Percentiles rank a stretch among this genome's conserved stretches.
Evolutionary conservation across 2,329 filamentous ascomycete genomes (phyloP).

Genomic region (Colletotrichum musicola): DNA sequence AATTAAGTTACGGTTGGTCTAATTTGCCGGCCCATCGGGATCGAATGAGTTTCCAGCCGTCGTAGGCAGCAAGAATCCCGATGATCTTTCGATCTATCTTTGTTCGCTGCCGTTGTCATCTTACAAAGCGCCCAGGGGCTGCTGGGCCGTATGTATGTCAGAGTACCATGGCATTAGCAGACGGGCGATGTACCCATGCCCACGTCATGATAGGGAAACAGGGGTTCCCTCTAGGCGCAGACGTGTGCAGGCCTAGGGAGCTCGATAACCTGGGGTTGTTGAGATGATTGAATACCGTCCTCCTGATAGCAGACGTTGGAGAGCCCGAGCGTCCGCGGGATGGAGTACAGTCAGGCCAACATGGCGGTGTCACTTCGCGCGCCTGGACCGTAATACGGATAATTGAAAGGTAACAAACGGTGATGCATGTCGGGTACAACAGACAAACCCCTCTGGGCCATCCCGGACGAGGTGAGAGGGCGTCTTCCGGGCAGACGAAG

Average conservation of each 20-base stretch:
- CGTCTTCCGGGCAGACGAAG: neutral
- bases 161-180: conserved; percentile 35
- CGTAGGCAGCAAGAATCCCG: neutral
- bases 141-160: conserved; percentile 30
- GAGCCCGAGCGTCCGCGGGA: too few species aligned
- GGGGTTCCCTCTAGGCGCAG: neutral
- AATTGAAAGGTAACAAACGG: conserved; percentile 19
- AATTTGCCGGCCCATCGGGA: neutral
- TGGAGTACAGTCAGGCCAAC: neutral
- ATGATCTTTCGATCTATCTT: neutral
- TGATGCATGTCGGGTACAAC: conserved; percentile 8
- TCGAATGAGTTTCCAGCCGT: neutral
- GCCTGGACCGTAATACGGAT: conserved; percentile 7
- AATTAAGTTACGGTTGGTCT: neutral
- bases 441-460: neutral
- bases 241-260: neutral
- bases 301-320: too few species aligned
- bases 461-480: neutral
- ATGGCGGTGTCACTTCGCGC: conserved; percentile 2
- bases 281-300: too few species aligned
- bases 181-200: conserved; percentile 3
- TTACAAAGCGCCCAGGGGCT: conserved; percentile 16
- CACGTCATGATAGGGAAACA: conserved; percentile 24
- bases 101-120: neutral
- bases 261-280: too few species aligned